Percentiles rank a stretch among this genome's conserved stretches.
phyloP scores from a whole-genome alignment of 2,329 filamentous ascomycete species.

The Fusarium pseudocircinatum region DNA sequence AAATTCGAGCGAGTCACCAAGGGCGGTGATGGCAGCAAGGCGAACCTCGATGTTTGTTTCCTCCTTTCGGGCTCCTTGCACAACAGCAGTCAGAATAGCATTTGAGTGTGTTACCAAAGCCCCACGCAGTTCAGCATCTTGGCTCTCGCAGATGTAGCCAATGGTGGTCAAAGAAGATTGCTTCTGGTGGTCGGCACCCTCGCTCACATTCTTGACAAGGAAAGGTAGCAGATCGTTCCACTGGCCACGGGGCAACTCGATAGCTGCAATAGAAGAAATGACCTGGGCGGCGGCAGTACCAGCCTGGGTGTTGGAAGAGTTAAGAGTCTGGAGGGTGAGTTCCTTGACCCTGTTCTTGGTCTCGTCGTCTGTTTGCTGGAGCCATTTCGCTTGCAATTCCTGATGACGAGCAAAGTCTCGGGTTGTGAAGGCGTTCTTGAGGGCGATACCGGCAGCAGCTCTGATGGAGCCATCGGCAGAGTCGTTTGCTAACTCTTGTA shows the following conservation, averaged over 20 bases:
- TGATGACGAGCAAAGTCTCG: constrained; percentile 88
- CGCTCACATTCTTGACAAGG: constrained; percentile 91
- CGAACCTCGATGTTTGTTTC: constrained; percentile 92
- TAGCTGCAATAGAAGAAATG: constrained; percentile 91
- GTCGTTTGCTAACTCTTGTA: constrained; percentile 94
- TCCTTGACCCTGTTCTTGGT: constrained; percentile 91
- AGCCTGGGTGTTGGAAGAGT: constrained; percentile 81
- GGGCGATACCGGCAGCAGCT: constrained; percentile 91
- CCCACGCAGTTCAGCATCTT: constrained; percentile 85
- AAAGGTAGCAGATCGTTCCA: constrained; percentile 92
- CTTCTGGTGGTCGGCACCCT: constrained; percentile 87
- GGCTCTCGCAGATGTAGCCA: constrained; percentile 97
- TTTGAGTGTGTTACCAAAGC: constrained; percentile 90
- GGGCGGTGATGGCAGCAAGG: constrained; percentile 89
- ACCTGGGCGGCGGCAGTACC: constrained; percentile 93
- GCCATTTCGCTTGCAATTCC: constrained; percentile 94
- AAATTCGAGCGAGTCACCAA: constrained; percentile 97
- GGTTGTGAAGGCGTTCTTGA: constrained; percentile 98
- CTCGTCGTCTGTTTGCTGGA: constrained; percentile 80
- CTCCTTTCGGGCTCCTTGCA: constrained; percentile 96
- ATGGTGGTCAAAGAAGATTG: constrained; percentile 95
- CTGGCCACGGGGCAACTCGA: constrained; percentile 92
- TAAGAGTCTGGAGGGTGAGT: constrained; percentile 86
- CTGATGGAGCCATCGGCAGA: constrained; percentile 83
- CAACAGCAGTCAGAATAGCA: constrained; percentile 95